Percentiles rank a stretch among this genome's conserved stretches.
Conservation (phyloP, 2,329 filamentous ascomycete species). For the Penicillium sp. region DNA sequence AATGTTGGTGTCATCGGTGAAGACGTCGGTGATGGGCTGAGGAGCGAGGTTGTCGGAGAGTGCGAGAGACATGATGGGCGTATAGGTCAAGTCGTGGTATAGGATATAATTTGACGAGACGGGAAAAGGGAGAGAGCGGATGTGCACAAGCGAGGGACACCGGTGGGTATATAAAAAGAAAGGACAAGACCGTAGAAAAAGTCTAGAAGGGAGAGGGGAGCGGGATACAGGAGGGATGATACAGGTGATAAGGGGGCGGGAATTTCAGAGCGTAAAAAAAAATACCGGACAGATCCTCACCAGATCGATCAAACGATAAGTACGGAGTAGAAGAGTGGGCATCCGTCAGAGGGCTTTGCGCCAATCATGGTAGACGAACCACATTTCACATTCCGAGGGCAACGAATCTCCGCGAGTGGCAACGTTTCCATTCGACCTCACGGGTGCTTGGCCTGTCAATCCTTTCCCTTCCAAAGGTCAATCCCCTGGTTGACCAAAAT, state of each 20-base stretch:
- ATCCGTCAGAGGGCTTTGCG: conserved; percentile 17
- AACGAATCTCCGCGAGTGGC: conserved; percentile 21
- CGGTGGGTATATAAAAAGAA: conserved; percentile 20
- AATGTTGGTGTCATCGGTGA: conserved; percentile 66
- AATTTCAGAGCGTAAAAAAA: conserved; percentile 7
- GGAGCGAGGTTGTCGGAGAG: conserved; percentile 40
- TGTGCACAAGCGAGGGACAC: conserved; percentile 5
- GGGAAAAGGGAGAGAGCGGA: conserved; percentile 7
- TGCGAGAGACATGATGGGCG: conserved; percentile 33
- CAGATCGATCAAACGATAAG: conserved; percentile 19
- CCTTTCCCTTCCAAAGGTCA: conserved; percentile 1
- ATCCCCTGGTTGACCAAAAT: background rate
- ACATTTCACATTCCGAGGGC: conserved; percentile 8
- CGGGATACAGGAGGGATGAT: conserved; percentile 13
- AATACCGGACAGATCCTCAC: conserved; percentile 13
- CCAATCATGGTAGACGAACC: conserved; percentile 16
- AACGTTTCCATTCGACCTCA: conserved; percentile 11
- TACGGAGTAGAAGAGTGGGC: conserved; percentile 15
- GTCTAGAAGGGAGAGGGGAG: conserved; percentile 21
- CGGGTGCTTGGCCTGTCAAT: conserved; percentile 2
- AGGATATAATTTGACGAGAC: background rate
- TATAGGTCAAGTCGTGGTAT: background rate
- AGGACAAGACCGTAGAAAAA: conserved; percentile 22
- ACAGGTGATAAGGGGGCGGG: conserved; percentile 20
- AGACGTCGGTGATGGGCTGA: conserved; percentile 44